Evolutionary conservation across 2,329 filamentous ascomycete genomes (phyloP).

Genomic region (Aureobasidium sp.): DNA sequence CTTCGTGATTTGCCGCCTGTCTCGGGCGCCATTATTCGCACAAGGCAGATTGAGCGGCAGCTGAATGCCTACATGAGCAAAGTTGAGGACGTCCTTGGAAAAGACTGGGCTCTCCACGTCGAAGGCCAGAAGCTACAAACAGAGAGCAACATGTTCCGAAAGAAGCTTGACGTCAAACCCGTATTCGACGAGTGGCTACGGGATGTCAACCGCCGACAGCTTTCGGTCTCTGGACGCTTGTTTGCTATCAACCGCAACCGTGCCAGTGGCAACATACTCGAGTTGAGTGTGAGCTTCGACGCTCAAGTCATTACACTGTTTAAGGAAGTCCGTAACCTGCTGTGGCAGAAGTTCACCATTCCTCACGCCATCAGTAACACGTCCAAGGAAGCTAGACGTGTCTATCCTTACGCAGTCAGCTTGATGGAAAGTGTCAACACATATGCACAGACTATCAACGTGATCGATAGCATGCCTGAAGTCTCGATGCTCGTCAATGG

Average conservation of each 20-base stretch:
- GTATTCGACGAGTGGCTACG: slow-evolving; percentile 95
- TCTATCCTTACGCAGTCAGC: slow-evolving; percentile 96
- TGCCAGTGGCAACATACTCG: slow-evolving; percentile 80
- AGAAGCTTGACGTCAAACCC: slow-evolving; percentile 87
- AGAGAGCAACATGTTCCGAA: slow-evolving; percentile 88
- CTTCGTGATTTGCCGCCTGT: slow-evolving; percentile 92
- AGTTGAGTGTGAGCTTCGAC: slow-evolving; percentile 93
- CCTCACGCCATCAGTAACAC: slow-evolving; percentile 92
- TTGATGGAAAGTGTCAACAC: slow-evolving; percentile 98
- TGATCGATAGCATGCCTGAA: slow-evolving; percentile 77
- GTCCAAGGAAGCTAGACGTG: slow-evolving; percentile 96
- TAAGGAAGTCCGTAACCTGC: slow-evolving; percentile 94
- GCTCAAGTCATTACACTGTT: slow-evolving; percentile 94
- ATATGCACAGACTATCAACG: slow-evolving; percentile 76
- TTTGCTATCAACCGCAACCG: slow-evolving; percentile 86
- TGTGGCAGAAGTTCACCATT: slow-evolving; percentile 90
- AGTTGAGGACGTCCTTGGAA: slow-evolving; percentile 94
- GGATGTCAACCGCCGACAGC: slow-evolving; percentile 80
- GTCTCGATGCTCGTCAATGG: slow-evolving; percentile 83
- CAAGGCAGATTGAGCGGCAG: slow-evolving; percentile 92
- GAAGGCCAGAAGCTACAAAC: slow-evolving; percentile 90
- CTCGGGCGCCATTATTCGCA: slow-evolving; percentile 95
- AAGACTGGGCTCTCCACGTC: slow-evolving; percentile 88
- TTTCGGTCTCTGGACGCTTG: slow-evolving; percentile 84
- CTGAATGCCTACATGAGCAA: slow-evolving; percentile 97